Base-by-base conservation (phyloP, 1,284 basidiomycete species). In the Spongiforma sp. region DNA sequence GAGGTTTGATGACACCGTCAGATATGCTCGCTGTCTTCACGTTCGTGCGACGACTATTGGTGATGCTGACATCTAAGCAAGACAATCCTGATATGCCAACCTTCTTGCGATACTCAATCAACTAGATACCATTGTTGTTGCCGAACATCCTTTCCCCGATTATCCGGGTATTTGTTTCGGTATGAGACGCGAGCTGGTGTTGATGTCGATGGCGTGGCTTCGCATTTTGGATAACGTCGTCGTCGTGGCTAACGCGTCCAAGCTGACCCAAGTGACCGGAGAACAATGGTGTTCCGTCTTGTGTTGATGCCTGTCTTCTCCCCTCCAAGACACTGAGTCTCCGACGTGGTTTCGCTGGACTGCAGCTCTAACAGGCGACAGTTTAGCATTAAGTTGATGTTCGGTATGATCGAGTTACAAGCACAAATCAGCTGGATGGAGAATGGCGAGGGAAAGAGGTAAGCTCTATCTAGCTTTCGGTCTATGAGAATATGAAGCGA, bases 201-300 rank as follows among this genome's bases (percentile, higher is more conserved):
- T n/a, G n/a, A n/a, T n/a, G n/a, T 75, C 77, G 5, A 69, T 87
- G 17, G 84, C 84, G 2, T 94, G 91, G 91, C 76, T 87, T 33
- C 87, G 83, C 62, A 85, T 94, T 32, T 68, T 94, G 8, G 89
- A 92, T 67, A 93, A 94, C 67, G 79, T 93, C 21, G 67, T 90
- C 36, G 74, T 85, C 21, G 64, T 75, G 15, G 57, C 36, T 9
- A 67, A 75, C 57, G 24, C 33, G 10, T 54, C 58, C 54, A 89
- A 86, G 70, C 52, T 90, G 32, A 85, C 85, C 63, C 72, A 75
- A 0, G 78, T 83, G 0, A 88, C 84, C 1, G 76, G 77, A 30
- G 84, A 85, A 2, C 84, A 86, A 73, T 91, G 90, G 90, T 81
- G 84, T 50, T 69, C 73, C 8, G 76, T 78, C 10, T 73, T 90